These are phyloP conservation scores for Stephania yunnanensis DNA, from an alignment of 164 flowering plant species.

Conservation along the genomic window DNA sequence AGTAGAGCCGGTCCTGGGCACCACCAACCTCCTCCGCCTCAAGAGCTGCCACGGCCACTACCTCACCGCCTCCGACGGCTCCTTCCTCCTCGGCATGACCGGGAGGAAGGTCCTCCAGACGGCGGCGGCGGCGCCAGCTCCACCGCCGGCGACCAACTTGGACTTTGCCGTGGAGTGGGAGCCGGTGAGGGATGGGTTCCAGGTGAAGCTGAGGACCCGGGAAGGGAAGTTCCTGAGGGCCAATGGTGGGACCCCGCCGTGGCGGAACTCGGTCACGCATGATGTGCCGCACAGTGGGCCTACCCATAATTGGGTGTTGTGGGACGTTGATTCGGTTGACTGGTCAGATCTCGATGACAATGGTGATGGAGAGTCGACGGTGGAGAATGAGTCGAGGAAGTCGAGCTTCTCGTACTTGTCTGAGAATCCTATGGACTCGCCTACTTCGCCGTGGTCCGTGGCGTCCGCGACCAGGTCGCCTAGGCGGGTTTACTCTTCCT, in stretches of 20 bases:
- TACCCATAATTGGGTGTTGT: conserved; percentile 48
- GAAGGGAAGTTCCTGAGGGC: conserved; percentile 52
- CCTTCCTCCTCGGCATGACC: conserved; percentile 56
- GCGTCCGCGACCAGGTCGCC: conserved; percentile 1
- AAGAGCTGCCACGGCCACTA: conserved; percentile 43
- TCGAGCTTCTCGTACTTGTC: conserved; percentile 35
- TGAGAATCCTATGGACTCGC: conserved; percentile 29
- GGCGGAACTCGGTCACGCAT: conserved; percentile 72
- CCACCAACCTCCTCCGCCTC: conserved; percentile 29
- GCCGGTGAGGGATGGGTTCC: conserved; percentile 64
- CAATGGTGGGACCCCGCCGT: conserved; percentile 73
- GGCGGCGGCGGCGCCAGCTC: background rate
- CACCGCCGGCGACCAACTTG: background rate
- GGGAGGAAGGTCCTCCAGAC: conserved; percentile 43
- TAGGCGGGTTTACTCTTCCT: background rate
- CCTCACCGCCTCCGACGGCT: conserved; percentile 43
- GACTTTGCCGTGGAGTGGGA: conserved; percentile 47
- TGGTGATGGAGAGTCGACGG: conserved; percentile 6
- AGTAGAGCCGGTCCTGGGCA: conserved; percentile 33
- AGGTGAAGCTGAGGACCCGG: conserved; percentile 39
- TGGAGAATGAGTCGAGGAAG: conserved; percentile 23
- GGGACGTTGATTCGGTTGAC: conserved; percentile 55
- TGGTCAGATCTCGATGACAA: conserved; percentile 1
- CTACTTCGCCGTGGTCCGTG: conserved; percentile 28
- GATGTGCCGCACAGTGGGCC: conserved; percentile 34